phyloP scores from a whole-genome alignment of 2,329 filamentous ascomycete species.

The Mariannaea sp. region DNA sequence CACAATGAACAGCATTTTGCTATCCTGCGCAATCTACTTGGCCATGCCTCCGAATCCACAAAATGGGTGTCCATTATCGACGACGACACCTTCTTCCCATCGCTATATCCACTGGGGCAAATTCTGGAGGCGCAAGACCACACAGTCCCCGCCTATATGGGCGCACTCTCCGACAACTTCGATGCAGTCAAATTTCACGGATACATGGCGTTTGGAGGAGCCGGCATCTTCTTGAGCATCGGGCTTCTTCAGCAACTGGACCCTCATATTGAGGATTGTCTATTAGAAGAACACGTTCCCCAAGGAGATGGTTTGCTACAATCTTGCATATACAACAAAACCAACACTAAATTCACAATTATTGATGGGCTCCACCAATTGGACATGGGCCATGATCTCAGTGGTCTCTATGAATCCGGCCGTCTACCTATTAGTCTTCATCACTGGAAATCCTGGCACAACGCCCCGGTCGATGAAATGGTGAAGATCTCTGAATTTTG shows the following conservation, averaged over 20 bases:
- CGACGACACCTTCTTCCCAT: slow-evolving; percentile 68
- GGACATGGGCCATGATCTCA: slow-evolving; percentile 58
- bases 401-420: slow-evolving; percentile 65
- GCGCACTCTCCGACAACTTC: slow-evolving; percentile 62
- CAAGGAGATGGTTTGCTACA: slow-evolving; percentile 61
- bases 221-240: slow-evolving; percentile 61
- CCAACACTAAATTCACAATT: slow-evolving; percentile 57
- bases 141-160: slow-evolving; percentile 56
- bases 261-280: slow-evolving; percentile 54
- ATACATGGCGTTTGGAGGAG: slow-evolving; percentile 65
- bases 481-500: slow-evolving; percentile 56
- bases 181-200: slow-evolving; percentile 57
- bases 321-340: slow-evolving; percentile 61
- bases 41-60: slow-evolving; percentile 49
- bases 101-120: slow-evolving; percentile 55
- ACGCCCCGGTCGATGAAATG: slow-evolving; percentile 55
- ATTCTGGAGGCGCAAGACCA: slow-evolving; percentile 55
- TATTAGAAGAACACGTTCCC: slow-evolving; percentile 39
- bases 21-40: slow-evolving; percentile 55
- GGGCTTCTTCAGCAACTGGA: slow-evolving; percentile 55
- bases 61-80: slow-evolving; percentile 63
- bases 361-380: slow-evolving; percentile 62
- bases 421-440: slow-evolving; percentile 60
- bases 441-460: slow-evolving; percentile 68
- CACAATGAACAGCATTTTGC: slow-evolving; percentile 63